Conservation (phyloP, 1,284 basidiomycete genomes). For the Moniliella sp. region DNA sequence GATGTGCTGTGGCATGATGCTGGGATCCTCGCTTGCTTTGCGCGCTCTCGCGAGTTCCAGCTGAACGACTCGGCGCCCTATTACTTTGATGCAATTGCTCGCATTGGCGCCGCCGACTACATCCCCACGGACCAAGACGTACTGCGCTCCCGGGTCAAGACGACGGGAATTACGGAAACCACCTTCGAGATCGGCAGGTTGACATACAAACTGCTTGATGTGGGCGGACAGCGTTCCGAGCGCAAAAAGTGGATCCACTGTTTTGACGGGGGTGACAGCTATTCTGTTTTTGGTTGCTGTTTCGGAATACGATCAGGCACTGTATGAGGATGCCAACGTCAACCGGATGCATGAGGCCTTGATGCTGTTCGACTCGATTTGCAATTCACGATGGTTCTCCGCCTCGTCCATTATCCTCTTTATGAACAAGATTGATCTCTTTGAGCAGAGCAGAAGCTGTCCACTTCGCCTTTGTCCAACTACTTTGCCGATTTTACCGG, state of each 20-base stretch:
- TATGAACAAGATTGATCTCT: slow-evolving; percentile 54
- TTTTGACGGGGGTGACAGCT: slow-evolving; percentile 86
- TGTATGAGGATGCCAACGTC: slow-evolving; percentile 26
- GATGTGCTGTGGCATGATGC: no score
- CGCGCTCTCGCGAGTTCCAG: slow-evolving; percentile 84
- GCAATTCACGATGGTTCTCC: slow-evolving; percentile 29
- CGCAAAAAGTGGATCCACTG: slow-evolving; percentile 53
- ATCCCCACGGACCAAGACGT: slow-evolving; percentile 83
- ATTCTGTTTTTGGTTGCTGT: slow-evolving; percentile 77
- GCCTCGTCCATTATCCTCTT: slow-evolving; percentile 19
- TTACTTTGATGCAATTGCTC: slow-evolving; percentile 75
- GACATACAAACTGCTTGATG: slow-evolving; percentile 71
- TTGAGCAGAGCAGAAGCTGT: slow-evolving; percentile 80
- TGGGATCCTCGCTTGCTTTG: no score
- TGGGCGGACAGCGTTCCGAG: slow-evolving; percentile 80
- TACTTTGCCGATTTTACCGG: slow-evolving; percentile 52
- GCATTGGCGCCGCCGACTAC: slow-evolving; percentile 56
- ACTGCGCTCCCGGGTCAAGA: slow-evolving; percentile 78
- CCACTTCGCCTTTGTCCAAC: slow-evolving; percentile 58
- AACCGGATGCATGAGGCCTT: slow-evolving; percentile 92
- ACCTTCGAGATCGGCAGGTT: slow-evolving; percentile 72
- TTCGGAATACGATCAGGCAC: slow-evolving; percentile 80
- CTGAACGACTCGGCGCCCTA: slow-evolving; percentile 85
- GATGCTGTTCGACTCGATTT: slow-evolving; percentile 65
- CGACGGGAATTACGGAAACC: slow-evolving; percentile 86